Evolutionary conservation across 2,329 filamentous ascomycete species (phyloP), one percentile per base, ranked within the genome.

Genomic region (Phialemoniopsis sp.): DNA sequence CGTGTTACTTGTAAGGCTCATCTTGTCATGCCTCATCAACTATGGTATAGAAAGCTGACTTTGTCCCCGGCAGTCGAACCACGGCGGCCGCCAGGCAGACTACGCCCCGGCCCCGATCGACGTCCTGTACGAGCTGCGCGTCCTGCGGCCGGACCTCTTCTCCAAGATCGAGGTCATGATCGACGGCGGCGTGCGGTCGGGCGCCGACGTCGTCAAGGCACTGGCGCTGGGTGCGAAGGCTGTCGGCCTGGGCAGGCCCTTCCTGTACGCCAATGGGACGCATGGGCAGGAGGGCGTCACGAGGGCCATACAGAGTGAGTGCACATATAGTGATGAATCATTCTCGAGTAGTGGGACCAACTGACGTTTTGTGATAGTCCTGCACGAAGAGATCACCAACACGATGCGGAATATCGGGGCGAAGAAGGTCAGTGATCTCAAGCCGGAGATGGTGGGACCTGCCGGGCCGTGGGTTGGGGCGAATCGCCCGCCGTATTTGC

Each of bases 141-240:
- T 67, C 38, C 66, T 67, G 39, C 69, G 67, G 14, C 73, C 73
- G 0, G 62, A 69, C 28, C 59, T 78, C 2, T 68, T 78, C 33
- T 60, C 65, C 14, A 58, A 64, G 33, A 59, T 78, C 47, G 70
- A 78, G 48, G 66, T 80, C 3, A 71, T 68, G 38, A 55, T 79
- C 5, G 76, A 80, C 39, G 73, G 74, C 4, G 76, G 76, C 0
- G 66, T 80, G 21, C 64, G 70, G 29, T 60, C 73, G 18, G 76
- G 76, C 1, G 71, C 73, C 0, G 76, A 80, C 46, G 39, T 45
- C 8, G 35, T 47, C 36, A 47, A 47, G 39, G 42, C 43, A 1
- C 10, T 47, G 16, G 40, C 40, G 5, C 36, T 47, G 28, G 45
- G 45, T 12, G 45, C 43, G 15, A 40, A 42, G 32, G 45, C 45